Evolutionary conservation across 805 yeast species (phyloP).

Genomic region (Pichia sporocuriosa): DNA sequence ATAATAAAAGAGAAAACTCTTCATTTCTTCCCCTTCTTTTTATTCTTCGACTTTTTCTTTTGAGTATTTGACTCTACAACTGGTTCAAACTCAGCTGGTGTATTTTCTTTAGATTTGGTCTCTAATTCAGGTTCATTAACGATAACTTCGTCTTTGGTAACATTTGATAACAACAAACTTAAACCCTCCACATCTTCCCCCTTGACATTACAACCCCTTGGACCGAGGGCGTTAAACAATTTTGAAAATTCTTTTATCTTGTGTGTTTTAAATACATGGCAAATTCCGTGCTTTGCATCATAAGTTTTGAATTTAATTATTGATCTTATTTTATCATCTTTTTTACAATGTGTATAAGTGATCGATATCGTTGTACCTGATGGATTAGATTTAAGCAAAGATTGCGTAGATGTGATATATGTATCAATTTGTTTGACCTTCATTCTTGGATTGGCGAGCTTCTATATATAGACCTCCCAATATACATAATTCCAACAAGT

Average conservation of each 20-base stretch:
- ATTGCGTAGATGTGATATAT: constrained; percentile 26
- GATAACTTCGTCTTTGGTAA: constrained; percentile 14
- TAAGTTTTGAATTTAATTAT: constrained; percentile 50
- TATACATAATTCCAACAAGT: background rate
- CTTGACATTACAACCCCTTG: constrained; percentile 36
- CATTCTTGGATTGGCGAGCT: constrained; percentile 15
- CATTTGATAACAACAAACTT: constrained; percentile 21
- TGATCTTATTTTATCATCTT: constrained; percentile 14
- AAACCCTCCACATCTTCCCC: constrained; percentile 24
- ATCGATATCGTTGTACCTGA: constrained; percentile 26
- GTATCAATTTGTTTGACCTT: constrained; percentile 25
- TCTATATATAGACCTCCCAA: background rate
- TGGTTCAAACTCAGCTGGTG: background rate
- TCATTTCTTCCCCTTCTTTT: constrained; percentile 22
- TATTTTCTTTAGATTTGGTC: background rate
- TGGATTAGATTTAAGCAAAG: constrained; percentile 26
- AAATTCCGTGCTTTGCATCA: constrained; percentile 58
- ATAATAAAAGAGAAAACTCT: background rate
- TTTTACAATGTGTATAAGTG: constrained; percentile 29
- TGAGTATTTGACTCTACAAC: background rate
- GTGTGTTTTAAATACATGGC: constrained; percentile 50
- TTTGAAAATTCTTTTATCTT: constrained; percentile 71
- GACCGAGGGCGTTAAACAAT: constrained; percentile 67
- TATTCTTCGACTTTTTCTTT: constrained; percentile 15
- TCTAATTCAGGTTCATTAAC: constrained; percentile 8